These are phyloP conservation scores for Lyophyllum atratum DNA, from an alignment of 768 basidiomycete genomes.

Conservation along the genomic window DNA sequence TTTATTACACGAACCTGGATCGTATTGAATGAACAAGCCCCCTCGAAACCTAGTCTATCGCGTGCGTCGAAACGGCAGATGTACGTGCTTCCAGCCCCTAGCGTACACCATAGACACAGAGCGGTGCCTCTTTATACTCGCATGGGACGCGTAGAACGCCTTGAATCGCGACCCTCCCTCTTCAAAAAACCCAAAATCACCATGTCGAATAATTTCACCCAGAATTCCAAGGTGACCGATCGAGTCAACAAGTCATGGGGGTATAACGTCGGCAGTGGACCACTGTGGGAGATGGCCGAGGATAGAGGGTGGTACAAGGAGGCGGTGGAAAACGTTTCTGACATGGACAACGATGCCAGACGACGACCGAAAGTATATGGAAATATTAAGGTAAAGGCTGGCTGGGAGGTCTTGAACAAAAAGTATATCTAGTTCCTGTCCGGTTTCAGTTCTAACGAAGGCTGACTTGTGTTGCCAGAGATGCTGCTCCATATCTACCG, in stretches of 20 bases:
- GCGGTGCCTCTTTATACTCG: constrained; percentile 61
- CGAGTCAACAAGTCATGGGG: constrained; percentile 74
- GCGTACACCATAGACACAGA: constrained; percentile 72
- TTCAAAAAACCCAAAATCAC: constrained; percentile 45
- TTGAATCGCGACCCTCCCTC: constrained; percentile 47
- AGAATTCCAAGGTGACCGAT: constrained; percentile 46
- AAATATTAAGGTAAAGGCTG: constrained; percentile 41
- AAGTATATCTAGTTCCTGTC: constrained; percentile 43
- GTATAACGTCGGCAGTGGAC: constrained; percentile 73
- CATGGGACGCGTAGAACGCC: constrained; percentile 59
- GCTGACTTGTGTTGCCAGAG: constrained; percentile 36
- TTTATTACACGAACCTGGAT: constrained; percentile 4
- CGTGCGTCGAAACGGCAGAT: constrained; percentile 48
- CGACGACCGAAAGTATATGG: constrained; percentile 63
- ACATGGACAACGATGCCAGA: constrained; percentile 45
- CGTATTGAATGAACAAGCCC: constrained; percentile 12
- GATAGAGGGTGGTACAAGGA: constrained; percentile 83
- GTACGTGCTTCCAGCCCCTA: constrained; percentile 63
- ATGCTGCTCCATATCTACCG: constrained; percentile 62
- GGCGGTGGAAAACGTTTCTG: constrained; percentile 32
- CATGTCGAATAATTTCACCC: constrained; percentile 60
- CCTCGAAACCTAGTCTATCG: constrained; percentile 29
- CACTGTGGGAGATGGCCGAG: constrained; percentile 78
- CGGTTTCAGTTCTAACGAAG: constrained; percentile 1
- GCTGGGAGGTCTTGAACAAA: constrained; percentile 45